These are phyloP conservation scores for Panus rudis DNA, from an alignment of 768 basidiomycete genomes.

Conservation along the genomic window DNA sequence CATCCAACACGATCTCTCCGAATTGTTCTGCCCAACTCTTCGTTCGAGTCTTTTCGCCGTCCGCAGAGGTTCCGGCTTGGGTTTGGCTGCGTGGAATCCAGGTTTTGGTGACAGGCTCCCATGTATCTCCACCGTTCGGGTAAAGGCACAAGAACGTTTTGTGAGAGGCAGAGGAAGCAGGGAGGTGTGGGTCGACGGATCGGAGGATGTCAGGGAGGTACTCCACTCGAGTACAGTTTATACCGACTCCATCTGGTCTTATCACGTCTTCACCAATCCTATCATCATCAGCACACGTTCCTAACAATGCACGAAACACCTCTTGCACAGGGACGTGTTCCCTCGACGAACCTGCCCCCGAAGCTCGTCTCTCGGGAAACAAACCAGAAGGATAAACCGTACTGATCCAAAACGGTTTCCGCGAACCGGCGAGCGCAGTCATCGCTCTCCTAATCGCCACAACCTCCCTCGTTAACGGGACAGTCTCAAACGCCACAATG, in stretches of 20 bases:
- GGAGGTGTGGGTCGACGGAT: too few species aligned
- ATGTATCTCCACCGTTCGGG: conserved; percentile 61
- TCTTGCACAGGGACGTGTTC: conserved; percentile 26
- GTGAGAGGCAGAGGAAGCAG: too few species aligned
- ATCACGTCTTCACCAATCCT: conserved; percentile 12
- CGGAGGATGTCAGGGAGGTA: conserved; percentile 34
- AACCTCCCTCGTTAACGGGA: conserved; percentile 62
- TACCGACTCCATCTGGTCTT: conserved; percentile 51
- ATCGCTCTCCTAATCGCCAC: conserved; percentile 60
- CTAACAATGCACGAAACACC: conserved; percentile 35
- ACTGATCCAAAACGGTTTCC: conserved; percentile 73
- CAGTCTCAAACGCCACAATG: conserved; percentile 70
- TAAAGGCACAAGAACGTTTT: conserved; percentile 60
- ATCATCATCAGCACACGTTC: conserved; percentile 10
- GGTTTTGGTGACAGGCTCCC: conserved; percentile 36
- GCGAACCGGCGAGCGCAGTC: conserved; percentile 23
- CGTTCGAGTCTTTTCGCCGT: conserved; percentile 8
- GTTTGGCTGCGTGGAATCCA: too few species aligned
- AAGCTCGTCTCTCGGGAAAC: conserved; percentile 34
- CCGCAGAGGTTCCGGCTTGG: too few species aligned
- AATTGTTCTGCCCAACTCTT: conserved; percentile 32
- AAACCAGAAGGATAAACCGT: conserved; percentile 50
- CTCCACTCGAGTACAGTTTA: conserved; percentile 62
- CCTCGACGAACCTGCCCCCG: conserved; percentile 12
- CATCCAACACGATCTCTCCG: conserved; percentile 17